Evolutionary conservation across 2,329 filamentous ascomycete species (phyloP).

Genomic region (Colletotrichum sp.): DNA sequence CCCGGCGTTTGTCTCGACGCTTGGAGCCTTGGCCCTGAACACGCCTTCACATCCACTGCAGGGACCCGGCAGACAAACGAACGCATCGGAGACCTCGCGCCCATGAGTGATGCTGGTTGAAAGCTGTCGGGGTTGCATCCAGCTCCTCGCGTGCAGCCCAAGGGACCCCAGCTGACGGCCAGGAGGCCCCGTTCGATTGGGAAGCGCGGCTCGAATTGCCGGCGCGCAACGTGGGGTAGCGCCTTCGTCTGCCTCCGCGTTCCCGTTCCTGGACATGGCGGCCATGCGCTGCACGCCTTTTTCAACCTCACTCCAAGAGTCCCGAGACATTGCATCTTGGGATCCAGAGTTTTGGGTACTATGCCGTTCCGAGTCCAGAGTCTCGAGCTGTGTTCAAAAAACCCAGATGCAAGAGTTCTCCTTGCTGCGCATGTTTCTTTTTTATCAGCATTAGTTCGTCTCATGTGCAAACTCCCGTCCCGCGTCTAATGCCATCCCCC

Average conservation of each 20-base stretch:
- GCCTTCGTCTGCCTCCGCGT: slow-evolving; percentile 14
- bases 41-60: background rate
- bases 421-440: background rate
- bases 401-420: background rate
- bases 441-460: background rate
- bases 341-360: background rate
- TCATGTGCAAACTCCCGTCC: slow-evolving; percentile 5
- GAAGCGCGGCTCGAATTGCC: slow-evolving; percentile 18
- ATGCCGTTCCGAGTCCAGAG: background rate
- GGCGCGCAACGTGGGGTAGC: slow-evolving; percentile 10
- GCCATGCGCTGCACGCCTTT: slow-evolving; percentile 11
- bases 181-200: background rate
- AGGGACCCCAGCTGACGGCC: slow-evolving; percentile 1
- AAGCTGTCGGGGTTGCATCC: background rate
- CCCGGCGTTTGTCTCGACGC: slow-evolving; percentile 4
- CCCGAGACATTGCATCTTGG: background rate
- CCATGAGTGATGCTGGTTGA: background rate
- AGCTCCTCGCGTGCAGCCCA: slow-evolving; percentile 1
- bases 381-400: background rate
- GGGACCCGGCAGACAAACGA: background rate
- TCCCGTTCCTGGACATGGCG: slow-evolving; percentile 17
- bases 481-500: background rate
- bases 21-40: background rate
- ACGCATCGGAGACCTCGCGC: background rate
- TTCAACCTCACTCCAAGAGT: slow-evolving; percentile 11